Conservation (phyloP, 495 filamentous ascomycete genomes). For the Polyplosphaeria fusca region DNA sequence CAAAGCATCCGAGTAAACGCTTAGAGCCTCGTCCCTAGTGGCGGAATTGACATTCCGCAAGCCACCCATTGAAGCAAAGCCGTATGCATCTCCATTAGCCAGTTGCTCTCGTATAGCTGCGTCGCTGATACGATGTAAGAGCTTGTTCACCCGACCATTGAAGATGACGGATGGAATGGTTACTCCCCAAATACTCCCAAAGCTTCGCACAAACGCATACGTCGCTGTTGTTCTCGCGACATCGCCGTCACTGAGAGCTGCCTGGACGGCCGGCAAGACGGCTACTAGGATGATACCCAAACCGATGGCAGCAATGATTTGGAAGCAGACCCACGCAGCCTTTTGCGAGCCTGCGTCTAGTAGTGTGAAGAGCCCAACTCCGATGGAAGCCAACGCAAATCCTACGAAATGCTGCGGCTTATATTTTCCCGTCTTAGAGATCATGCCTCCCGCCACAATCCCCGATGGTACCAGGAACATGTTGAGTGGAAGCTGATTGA, state of each 20-base stretch:
- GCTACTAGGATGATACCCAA: not conserved
- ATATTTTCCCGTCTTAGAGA: slow-evolving; percentile 11
- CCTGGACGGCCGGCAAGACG: slow-evolving; percentile 13
- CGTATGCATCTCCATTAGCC: slow-evolving; percentile 3
- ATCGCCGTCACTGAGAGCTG: slow-evolving; percentile 8
- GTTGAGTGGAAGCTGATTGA: slow-evolving; percentile 15
- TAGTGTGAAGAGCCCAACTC: slow-evolving; percentile 1
- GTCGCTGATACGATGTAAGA: slow-evolving; percentile 4
- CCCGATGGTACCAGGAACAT: slow-evolving; percentile 5
- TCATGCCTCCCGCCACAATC: not conserved
- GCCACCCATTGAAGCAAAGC: not conserved
- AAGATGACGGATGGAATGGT: slow-evolving; percentile 22
- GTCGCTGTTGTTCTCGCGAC: slow-evolving; percentile 1
- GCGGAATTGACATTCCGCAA: not conserved
- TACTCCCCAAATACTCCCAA: slow-evolving; percentile 19
- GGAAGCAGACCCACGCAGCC: slow-evolving; percentile 5
- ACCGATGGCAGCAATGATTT: slow-evolving; percentile 7
- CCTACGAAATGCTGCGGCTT: slow-evolving; percentile 4
- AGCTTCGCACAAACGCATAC: slow-evolving; percentile 18
- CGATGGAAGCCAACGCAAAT: slow-evolving; percentile 7
- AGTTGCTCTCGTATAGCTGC: not conserved
- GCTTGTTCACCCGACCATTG: slow-evolving; percentile 8
- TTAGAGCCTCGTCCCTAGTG: not conserved
- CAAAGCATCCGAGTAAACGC: slow-evolving; percentile 3
- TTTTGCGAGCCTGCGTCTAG: not conserved